Conservation (phyloP, 148 eudicot species). For the Fallopia convolvulus region DNA sequence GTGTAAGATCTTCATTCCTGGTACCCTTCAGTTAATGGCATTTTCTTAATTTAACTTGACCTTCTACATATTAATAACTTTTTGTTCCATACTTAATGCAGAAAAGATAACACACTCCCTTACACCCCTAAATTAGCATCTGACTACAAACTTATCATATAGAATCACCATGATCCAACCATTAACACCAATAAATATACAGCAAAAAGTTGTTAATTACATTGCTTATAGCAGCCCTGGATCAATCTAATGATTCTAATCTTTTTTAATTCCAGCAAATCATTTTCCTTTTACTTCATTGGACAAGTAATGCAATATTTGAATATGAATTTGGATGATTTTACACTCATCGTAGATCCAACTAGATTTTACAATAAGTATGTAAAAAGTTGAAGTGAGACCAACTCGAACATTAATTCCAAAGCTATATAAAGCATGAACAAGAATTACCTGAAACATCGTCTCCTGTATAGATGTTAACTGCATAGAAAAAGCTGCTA, state of each 20-base stretch:
- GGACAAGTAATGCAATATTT: neutral
- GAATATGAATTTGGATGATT: neutral
- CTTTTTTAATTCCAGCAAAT: neutral
- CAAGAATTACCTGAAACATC: conserved; percentile 53
- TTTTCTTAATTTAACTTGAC: neutral
- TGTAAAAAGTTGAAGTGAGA: neutral
- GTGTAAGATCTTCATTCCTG: neutral
- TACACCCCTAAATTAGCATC: neutral
- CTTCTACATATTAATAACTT: neutral
- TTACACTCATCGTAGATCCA: neutral
- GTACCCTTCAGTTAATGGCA: neutral
- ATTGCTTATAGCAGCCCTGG: neutral
- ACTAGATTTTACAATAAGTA: neutral
- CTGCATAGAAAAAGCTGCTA: conserved; percentile 38
- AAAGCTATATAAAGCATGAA: conserved; percentile 1
- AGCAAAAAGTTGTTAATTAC: neutral
- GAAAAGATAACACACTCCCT: neutral
- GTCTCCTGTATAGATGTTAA: conserved; percentile 48
- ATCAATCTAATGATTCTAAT: neutral
- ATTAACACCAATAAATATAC: neutral
- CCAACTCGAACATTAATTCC: neutral
- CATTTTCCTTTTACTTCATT: neutral
- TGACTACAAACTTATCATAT: neutral
- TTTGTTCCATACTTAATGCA: neutral
- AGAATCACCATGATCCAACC: neutral